These are phyloP conservation scores for Isochrysis galbana DNA, from an alignment of 78 protist species.

Conservation along the genomic window DNA sequence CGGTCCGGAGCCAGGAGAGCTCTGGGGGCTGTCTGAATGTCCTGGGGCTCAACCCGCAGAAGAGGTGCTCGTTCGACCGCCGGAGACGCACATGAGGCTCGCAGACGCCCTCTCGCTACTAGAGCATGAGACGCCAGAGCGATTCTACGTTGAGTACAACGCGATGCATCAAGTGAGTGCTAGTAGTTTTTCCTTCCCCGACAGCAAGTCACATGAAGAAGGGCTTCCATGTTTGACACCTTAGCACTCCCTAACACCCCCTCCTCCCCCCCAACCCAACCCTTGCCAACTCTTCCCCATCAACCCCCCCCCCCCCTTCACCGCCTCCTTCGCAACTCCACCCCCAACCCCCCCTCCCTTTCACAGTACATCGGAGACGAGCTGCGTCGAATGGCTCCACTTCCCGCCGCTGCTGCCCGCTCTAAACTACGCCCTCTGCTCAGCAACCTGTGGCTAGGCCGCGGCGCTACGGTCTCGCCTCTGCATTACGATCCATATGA, in stretches of 20 bases:
- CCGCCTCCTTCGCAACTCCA: no score
- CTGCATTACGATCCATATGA: not conserved
- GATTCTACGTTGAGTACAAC: not conserved
- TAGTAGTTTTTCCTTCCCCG: no score
- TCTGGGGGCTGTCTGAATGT: not conserved
- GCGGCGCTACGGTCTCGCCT: not conserved
- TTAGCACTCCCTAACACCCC: no score
- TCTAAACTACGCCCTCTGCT: not conserved
- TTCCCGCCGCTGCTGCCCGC: not conserved
- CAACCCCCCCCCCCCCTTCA: no score
- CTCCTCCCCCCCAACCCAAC: no score
- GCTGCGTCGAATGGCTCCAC: not conserved
- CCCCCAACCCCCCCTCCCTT: no score
- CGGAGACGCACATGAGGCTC: not conserved
- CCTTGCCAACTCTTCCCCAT: no score
- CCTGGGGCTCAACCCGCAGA: not conserved
- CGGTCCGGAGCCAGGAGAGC: not conserved
- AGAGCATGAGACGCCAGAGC: not conserved
- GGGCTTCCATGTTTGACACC: no score
- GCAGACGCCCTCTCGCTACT: not conserved
- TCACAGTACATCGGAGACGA: not conserved
- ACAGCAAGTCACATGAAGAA: no score
- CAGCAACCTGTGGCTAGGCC: not conserved
- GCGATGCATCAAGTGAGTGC: not conserved
- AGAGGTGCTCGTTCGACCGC: not conserved